Conservation (phyloP, 1,284 basidiomycete species). For the Volvariella surrecta region DNA sequence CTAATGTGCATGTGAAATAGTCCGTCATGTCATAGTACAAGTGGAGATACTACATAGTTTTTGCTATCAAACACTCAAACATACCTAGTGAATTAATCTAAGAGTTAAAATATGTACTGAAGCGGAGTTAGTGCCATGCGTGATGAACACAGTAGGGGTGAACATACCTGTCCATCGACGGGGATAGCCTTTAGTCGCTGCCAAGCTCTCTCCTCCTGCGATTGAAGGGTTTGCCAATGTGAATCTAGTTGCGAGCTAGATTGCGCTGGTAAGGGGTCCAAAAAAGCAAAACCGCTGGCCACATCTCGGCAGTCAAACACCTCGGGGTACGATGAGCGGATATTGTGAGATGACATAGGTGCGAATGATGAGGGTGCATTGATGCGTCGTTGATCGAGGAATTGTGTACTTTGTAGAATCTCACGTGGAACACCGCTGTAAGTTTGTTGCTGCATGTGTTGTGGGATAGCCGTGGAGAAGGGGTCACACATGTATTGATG, state of each 20-base stretch:
- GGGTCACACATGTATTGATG: background rate
- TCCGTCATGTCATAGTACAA: too few relatives aligned
- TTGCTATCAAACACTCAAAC: too few relatives aligned
- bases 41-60: too few relatives aligned
- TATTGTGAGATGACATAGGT: slow-evolving; percentile 11
- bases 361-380: slow-evolving; percentile 21
- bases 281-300: slow-evolving; percentile 13
- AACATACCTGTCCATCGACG: background rate
- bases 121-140: too few relatives aligned
- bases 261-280: slow-evolving; percentile 14
- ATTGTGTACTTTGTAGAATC: slow-evolving; percentile 24
- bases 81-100: too few relatives aligned
- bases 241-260: slow-evolving; percentile 14
- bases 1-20: too few relatives aligned
- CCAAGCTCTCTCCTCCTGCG: background rate
- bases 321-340: slow-evolving; percentile 6
- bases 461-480: slow-evolving; percentile 1
- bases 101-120: too few relatives aligned
- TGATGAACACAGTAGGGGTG: too few relatives aligned
- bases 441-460: slow-evolving; percentile 13
- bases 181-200: slow-evolving; percentile 12
- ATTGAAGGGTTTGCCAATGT: background rate
- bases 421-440: slow-evolving; percentile 17
- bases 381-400: slow-evolving; percentile 13
- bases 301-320: slow-evolving; percentile 10